Evolutionary conservation across 164 flowering plant species (phyloP), one percentile per base, ranked within the genome.

Genomic region (Tinospora cordifolia): DNA sequence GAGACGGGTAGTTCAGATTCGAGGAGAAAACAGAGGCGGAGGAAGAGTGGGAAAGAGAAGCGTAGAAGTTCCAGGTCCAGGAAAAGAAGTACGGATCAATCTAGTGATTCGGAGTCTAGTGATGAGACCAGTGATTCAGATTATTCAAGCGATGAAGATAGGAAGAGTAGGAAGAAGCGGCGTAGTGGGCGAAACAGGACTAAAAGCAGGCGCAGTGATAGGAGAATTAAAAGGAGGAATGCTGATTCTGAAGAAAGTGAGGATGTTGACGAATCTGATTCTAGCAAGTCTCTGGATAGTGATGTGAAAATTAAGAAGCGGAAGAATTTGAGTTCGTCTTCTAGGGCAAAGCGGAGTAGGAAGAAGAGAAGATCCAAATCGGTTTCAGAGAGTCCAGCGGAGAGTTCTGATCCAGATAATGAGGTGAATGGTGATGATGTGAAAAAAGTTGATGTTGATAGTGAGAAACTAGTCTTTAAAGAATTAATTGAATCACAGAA

Each of bases 401-500:
- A 76, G 62, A 62, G 63, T 71, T 68, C 77, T 30, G 85, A 75
- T 25, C 63, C 10, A 67, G 90, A 82, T 40, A 75, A 30, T 0
- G 75, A 80, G 63, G 21, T 38, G 9, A 76, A 58, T 39, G 74
- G 3, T 2, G 85, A 77, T 46, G 87, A 78, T 17, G 71, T 25
- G 30, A 68, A 27, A 64, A 73, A 34, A 36, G 66, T 75, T 38
- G 90, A 88, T 44, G 58, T 72, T 39, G 59, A 82, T 72, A 79
- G 62, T 30, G 97, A 90, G 76, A 75, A 74, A 0, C 79, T 86
- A 22, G 72, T 7, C 74, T 86, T 88, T n/a, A 94, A 89, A 71
- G 99, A 94, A 69, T 78, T 89, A 82, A 69, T 91, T 27, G 96
- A 94, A 76, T 69, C 76, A 3, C 88, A 88, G 74, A 95, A 92